Base-by-base conservation (phyloP, 495 filamentous ascomycete species). In the Penicillium crystallinum region DNA sequence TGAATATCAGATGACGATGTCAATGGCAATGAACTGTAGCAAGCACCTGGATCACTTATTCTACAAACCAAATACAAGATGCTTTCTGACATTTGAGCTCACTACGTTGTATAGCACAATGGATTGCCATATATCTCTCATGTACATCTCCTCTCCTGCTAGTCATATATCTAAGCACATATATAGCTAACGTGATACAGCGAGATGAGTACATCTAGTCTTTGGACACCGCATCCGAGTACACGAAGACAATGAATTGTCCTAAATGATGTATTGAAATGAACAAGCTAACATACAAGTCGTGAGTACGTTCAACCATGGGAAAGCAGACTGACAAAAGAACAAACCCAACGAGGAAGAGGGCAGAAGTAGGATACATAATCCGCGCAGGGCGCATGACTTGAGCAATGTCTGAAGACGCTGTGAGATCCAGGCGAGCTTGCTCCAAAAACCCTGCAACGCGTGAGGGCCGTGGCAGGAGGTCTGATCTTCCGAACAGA, bases 211-310 rank as follows among this genome's bases (percentile, higher is more conserved):
- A 27, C 23, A 27, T n/a, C n/a, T n/a, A 7, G 23, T 3, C 23
- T 4, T 33, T n/a, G 27, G 4, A 17, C 42, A 12, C 10, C 8
- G 9, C 27, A 30, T 4, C 37, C 9, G 21, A 4, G 25, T 19
- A 22, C n/a, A 21, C 23, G 10, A 5, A 25, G n/a, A 15, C 27
- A 19, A 27, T 18, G 4, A 35, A 29, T 37, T 30, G 19, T 19
- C 42, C 30, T 42, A 50, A 51, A 21, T 50, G 36, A 55, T 34
- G 46, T 45, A 49, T 50, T 57, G 23, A 42, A 55, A 43, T 48
- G 40, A 21, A 48, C 17, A 18, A 48, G 52, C 48, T 60, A 63
- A 45, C 57, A 34, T 60, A 63, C 54, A 63, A 43, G 49, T 63
- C 60, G 54, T 63, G 44, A 63, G 52, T 39, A 34, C 53, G 46